Evolutionary conservation across 2,329 filamentous ascomycete genomes (phyloP).

Genomic region (Microdochium trichocladiopsis): DNA sequence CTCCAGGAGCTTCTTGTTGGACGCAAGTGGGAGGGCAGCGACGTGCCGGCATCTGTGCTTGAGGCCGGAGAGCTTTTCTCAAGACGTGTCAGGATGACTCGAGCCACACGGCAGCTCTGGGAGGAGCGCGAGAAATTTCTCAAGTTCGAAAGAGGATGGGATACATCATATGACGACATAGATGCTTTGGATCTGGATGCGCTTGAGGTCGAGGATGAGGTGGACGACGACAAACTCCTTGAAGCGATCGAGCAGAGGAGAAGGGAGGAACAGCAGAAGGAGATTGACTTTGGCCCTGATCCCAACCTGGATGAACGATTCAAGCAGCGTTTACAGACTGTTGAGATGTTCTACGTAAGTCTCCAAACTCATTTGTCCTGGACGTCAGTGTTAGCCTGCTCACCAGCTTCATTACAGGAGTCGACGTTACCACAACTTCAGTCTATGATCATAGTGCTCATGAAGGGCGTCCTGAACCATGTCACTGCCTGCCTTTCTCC

Average conservation of each 20-base stretch:
- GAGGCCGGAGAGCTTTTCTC: slow-evolving; percentile 93
- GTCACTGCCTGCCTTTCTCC: slow-evolving; percentile 76
- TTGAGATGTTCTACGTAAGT: slow-evolving; percentile 83
- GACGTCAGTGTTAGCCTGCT: no score
- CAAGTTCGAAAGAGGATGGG: slow-evolving; percentile 88
- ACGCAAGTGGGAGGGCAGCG: slow-evolving; percentile 85
- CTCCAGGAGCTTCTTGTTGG: slow-evolving; percentile 75
- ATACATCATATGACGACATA: slow-evolving; percentile 39
- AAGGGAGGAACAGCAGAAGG: slow-evolving; percentile 30
- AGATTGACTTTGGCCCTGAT: slow-evolving; percentile 44
- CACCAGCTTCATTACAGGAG: slow-evolving; percentile 37
- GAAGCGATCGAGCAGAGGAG: slow-evolving; percentile 31
- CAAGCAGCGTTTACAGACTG: slow-evolving; percentile 62
- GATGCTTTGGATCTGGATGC: slow-evolving; percentile 30
- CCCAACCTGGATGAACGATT: slow-evolving; percentile 42
- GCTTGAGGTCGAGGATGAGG: slow-evolving; percentile 11
- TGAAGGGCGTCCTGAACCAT: slow-evolving; percentile 82
- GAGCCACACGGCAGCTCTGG: slow-evolving; percentile 90
- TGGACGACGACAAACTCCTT: slow-evolving; percentile 31
- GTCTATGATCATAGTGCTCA: slow-evolving; percentile 84
- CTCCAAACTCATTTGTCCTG: no score
- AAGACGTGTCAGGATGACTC: slow-evolving; percentile 80
- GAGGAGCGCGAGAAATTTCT: slow-evolving; percentile 87
- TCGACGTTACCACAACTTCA: slow-evolving; percentile 79
- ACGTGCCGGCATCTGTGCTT: slow-evolving; percentile 88